phyloP scores from a whole-genome alignment of 2,329 filamentous ascomycete genomes.

The Colletotrichum chrysophilum region DNA sequence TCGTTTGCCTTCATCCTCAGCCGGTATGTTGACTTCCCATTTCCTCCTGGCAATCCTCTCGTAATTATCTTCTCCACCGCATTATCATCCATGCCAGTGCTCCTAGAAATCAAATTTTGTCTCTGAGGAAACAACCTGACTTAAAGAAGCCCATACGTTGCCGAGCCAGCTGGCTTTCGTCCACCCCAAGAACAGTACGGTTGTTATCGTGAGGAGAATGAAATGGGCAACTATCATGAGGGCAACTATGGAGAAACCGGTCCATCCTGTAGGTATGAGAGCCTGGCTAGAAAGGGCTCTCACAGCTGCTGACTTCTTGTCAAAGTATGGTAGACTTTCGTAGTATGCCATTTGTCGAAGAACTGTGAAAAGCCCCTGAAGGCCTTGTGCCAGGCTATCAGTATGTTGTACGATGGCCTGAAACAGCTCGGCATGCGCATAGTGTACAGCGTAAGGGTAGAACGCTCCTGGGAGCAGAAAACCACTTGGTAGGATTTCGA shows the following conservation, averaged over 20 bases:
- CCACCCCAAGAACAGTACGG: not conserved
- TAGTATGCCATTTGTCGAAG: not conserved
- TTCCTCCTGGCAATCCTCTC: fast-evolving
- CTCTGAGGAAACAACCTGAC: not conserved
- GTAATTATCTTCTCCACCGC: not conserved
- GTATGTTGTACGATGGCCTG: not conserved
- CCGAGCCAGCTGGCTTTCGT: not conserved
- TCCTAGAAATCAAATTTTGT: not conserved
- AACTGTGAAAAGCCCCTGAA: not conserved
- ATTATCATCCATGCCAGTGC: not conserved
- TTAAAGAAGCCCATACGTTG: not conserved
- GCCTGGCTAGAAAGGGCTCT: no score
- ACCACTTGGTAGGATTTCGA: no score
- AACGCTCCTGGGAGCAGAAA: no score
- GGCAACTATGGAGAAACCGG: fast-evolving
- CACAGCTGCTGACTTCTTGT: no score
- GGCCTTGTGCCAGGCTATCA: fast-evolving
- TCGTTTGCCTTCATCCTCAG: fast-evolving
- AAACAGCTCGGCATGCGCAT: not conserved
- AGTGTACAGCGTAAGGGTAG: not conserved
- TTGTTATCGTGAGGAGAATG: fast-evolving
- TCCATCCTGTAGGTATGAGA: not conserved
- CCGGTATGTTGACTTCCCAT: fast-evolving
- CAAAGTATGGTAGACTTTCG: fast-evolving
- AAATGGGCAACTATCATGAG: not conserved